Percentiles rank a stretch among this genome's conserved stretches.
These are phyloP conservation scores for Syzygium aromaticum DNA, from an alignment of 345 rosid genomes.

Conservation along the genomic window DNA sequence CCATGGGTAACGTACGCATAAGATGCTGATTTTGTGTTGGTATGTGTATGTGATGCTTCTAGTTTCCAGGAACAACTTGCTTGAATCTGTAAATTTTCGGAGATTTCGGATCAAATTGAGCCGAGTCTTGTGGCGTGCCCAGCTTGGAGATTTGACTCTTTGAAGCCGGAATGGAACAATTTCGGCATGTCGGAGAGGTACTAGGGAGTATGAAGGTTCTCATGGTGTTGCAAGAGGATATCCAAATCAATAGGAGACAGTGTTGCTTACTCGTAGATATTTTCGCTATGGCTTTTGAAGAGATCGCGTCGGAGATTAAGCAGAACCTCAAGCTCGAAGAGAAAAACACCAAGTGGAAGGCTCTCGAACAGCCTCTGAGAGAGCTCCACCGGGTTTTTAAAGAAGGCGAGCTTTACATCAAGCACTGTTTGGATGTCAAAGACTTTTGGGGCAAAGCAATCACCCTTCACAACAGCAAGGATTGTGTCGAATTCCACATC, in stretches of 20 bases:
- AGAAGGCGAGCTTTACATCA: slow-evolving; percentile 82
- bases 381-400: slow-evolving; percentile 68
- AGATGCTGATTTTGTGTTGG: background rate
- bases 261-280: slow-evolving; percentile 58
- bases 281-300: slow-evolving; percentile 49
- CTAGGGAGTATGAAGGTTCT: slow-evolving; percentile 80
- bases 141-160: background rate
- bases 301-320: slow-evolving; percentile 63
- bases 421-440: slow-evolving; percentile 52
- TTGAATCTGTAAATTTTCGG: background rate
- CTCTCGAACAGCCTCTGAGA: slow-evolving; percentile 70
- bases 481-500: slow-evolving; percentile 67
- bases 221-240: slow-evolving; percentile 78
- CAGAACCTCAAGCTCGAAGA: slow-evolving; percentile 73
- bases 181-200: slow-evolving; percentile 88
- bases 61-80: background rate
- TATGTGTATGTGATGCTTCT: background rate
- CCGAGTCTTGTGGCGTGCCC: background rate
- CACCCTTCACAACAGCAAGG: slow-evolving; percentile 69
- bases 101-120: background rate
- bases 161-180: slow-evolving; percentile 47
- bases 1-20: background rate
- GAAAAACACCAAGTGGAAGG: slow-evolving; percentile 77
- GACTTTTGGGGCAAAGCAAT: slow-evolving; percentile 87
- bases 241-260: slow-evolving; percentile 63